Conservation (phyloP, 2,329 filamentous ascomycete species). For the Fusarium humuli region DNA sequence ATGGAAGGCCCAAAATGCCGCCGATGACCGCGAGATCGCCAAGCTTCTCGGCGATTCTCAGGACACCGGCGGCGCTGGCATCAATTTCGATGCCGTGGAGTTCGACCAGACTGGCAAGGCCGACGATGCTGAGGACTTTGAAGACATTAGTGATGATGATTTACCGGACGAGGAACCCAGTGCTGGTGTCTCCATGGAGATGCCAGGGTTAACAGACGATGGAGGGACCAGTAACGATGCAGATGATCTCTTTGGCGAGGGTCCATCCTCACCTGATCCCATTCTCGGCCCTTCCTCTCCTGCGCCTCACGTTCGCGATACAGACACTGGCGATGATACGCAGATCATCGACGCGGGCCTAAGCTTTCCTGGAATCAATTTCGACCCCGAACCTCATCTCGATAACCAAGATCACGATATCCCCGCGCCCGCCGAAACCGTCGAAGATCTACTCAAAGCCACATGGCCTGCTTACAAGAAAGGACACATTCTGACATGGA, state of each 20-base stretch:
- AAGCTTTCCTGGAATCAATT: slow-evolving; percentile 59
- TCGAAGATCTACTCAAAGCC: slow-evolving; percentile 80
- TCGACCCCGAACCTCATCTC: slow-evolving; percentile 59
- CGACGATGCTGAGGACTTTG: slow-evolving; percentile 90
- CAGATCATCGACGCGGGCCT: slow-evolving; percentile 49
- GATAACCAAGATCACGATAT: slow-evolving; percentile 71
- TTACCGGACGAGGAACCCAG: slow-evolving; percentile 78
- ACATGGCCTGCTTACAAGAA: slow-evolving; percentile 85
- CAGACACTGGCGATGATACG: slow-evolving; percentile 52
- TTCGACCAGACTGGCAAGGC: slow-evolving; percentile 82
- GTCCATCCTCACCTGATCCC: slow-evolving; percentile 62
- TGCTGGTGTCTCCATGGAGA: slow-evolving; percentile 57
- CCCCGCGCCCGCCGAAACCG: slow-evolving; percentile 77
- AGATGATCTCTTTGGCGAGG: slow-evolving; percentile 78
- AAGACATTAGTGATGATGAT: slow-evolving; percentile 92
- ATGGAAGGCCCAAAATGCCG: slow-evolving; percentile 59
- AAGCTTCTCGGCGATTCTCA: slow-evolving; percentile 58
- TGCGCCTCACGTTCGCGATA: slow-evolving; percentile 56
- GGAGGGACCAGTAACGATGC: slow-evolving; percentile 69
- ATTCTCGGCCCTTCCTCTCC: slow-evolving; percentile 59
- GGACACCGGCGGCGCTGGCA: slow-evolving; percentile 52
- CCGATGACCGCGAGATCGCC: slow-evolving; percentile 62
- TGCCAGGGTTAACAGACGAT: slow-evolving; percentile 69
- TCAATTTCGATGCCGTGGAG: slow-evolving; percentile 58
- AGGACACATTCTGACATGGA: slow-evolving; percentile 80